These are phyloP conservation scores for Cordyceps cicadae DNA, from an alignment of 2,329 filamentous ascomycete genomes.

Conservation along the genomic window DNA sequence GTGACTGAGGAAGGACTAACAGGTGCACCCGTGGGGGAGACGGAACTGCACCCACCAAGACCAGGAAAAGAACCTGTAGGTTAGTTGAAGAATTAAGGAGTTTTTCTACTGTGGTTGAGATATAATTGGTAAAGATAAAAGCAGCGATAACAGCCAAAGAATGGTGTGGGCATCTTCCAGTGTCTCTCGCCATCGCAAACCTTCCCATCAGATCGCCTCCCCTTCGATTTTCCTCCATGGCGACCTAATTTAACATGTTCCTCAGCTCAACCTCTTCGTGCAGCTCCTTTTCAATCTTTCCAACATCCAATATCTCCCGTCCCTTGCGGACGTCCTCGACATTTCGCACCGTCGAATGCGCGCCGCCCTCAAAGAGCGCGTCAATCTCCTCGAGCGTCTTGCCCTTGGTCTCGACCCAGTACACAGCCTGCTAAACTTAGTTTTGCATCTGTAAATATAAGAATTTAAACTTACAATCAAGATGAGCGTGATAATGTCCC, in stretches of 20 bases:
- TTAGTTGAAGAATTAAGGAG: too few relatives aligned
- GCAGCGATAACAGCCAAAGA: too few relatives aligned
- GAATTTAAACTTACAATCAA: slow-evolving; percentile 10
- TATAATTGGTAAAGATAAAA: too few relatives aligned
- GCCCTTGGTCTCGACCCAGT: slow-evolving; percentile 33
- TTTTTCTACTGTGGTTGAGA: too few relatives aligned
- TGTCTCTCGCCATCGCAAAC: too few relatives aligned
- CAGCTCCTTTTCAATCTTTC: not conserved
- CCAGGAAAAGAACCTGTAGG: too few relatives aligned
- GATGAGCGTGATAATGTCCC: slow-evolving; percentile 19
- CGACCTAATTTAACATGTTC: not conserved
- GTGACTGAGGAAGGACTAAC: too few relatives aligned
- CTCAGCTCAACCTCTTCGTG: slow-evolving; percentile 4
- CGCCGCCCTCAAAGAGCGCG: slow-evolving; percentile 19
- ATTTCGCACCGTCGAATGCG: slow-evolving; percentile 13
- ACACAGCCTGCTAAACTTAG: slow-evolving; percentile 10
- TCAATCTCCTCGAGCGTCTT: slow-evolving; percentile 37
- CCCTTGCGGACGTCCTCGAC: slow-evolving; percentile 17
- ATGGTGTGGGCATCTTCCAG: too few relatives aligned
- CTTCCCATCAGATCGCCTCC: too few relatives aligned
- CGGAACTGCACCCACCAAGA: too few relatives aligned
- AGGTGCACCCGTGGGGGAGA: too few relatives aligned
- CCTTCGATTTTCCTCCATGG: too few relatives aligned
- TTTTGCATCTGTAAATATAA: not conserved
- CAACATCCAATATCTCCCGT: slow-evolving; percentile 1